Evolutionary conservation across 371 early-diverging fungal species (phyloP), one percentile per base, ranked within the genome.

Genomic region (Mortierella sp.): DNA sequence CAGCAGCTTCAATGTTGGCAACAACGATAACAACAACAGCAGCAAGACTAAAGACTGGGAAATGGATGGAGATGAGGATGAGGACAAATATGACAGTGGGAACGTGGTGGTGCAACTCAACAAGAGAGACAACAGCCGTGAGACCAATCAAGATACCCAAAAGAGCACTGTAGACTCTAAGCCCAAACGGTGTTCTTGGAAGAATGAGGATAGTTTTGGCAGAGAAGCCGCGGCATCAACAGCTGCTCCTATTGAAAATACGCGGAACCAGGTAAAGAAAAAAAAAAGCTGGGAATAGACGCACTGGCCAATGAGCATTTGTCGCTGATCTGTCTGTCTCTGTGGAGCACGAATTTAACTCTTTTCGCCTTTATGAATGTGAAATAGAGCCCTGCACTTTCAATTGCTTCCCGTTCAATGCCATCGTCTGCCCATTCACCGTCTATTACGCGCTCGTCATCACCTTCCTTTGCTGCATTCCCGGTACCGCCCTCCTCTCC

Each of bases 321-420:
- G 5, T 52, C n/a, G 0, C 52, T 52, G 0, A 2, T 22, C 24
- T 52, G 8, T 16, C 20, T 52, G 4, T 47, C 6, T 35, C 22
- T 52, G 28, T 28, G 1, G 55, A 26, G 28, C 11, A 12, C 10
- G 28, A 55, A 55, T 26, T 28, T 55, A 55, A 55, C 55, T 55
- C 28, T 11, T 28, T 16, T 28, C 11, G 10, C 22, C 22, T 18
- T 52, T 52, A 5, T 52, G 11, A 16, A 55, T 4, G 28, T 28
- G 28, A 55, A 55, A 26, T 55, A 55, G 55, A 55, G 55, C 55
- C 55, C 55, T 28, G 55, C n/a, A n/a, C n/a, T n/a, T n/a, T n/a
- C n/a, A n/a, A n/a, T n/a, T n/a, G n/a, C 55, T 28, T 39, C 28
- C 20, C 37, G 16, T 40, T 55, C 14, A 32, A 66, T 28, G 14